Base-by-base conservation (phyloP, 129 eudicot genomes). In the Ambrosia artemisiifolia region DNA sequence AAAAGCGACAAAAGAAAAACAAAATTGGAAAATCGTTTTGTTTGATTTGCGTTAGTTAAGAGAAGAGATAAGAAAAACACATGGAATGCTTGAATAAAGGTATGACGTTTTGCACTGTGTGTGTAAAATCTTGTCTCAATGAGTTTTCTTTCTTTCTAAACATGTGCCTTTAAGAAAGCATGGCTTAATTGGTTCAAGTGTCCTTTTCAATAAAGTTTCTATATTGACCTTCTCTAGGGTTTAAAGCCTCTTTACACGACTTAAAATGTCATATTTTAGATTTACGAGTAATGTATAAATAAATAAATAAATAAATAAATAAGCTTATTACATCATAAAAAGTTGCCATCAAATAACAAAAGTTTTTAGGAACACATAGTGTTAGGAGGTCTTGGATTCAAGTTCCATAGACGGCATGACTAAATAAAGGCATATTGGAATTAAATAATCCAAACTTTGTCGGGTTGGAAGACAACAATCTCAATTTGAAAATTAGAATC, bases 21-120 rank as follows among this genome's bases (percentile, higher is more conserved):
- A 36, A 13, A 69, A 36, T 19, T 60, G 64, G 46, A 48, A 59
- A 61, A 60, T 33, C 51, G 8, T 8, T 32, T 59, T 33, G 11
- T 5, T 49, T 32, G 38, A 47, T 20, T 49, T 46, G n/a, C 35
- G 75, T 69, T 48, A 48, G 76, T 77, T 69, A 47, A 69, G 65
- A 69, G 11, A 44, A 73, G 71, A 13, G 54, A 74, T 50, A 5
- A 19, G 7, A 63, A 35, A 48, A 76, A 69, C 81, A 77, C 81
- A 77, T 77, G 81, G 71, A 77, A 48, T 77, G 76, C 75, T 60
- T 61, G 38, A 61, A 69, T 69, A 77, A 77, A 77, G 76, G 63
- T 49, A 63, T 69, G 42, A 36, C 63, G 71, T 69, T 69, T 77
- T 59, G 75, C 81, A 48, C 5, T 59, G 70, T 46, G 44, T 60